Evolutionary conservation across 768 basidiomycete species (phyloP), one percentile per base, ranked within the genome.

Genomic region (Suillus placidus): DNA sequence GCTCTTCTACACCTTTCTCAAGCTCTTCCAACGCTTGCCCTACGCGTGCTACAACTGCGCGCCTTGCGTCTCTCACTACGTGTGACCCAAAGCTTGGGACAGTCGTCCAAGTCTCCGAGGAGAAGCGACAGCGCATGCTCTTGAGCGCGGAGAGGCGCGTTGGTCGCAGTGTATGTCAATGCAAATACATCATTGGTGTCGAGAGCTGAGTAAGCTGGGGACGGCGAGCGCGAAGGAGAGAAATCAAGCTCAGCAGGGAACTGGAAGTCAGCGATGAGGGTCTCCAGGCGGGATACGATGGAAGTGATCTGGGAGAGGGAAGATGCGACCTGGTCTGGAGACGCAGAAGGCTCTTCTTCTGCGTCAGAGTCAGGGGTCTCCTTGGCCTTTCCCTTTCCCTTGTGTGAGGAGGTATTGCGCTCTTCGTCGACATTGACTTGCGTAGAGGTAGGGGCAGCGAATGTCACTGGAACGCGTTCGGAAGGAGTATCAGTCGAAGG

Each of bases 21-120:
- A 89, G 66, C 49, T 80, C 80, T 67, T 83, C 84, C 52, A 91
- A 71, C 47, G 85, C 89, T 32, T 72, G 70, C 79, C 89, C 90
- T 18, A 91, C 84, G 60, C 70, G 71, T 16, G 69, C 71, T 18
- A 91, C 90, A 10, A 87, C 79, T 54, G 80, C 80, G 76, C 86
- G 89, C 68, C 91, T 73, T 62, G 69, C 76, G 26, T 74, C 74
- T 57, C 90, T 74, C 54, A 93, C 78, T 12, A 72, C 79, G 32
- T 79, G 79, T 67, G 88, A 85, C 4, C 90, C 91, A 58, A 79
- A 81, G 67, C 87, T 88, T 38, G 87, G 82, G 35, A 92, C 80
- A 0, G n/a, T 80, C 81, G 69, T 92, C 91, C 32, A 92, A 80
- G 66, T 82, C 79, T 13, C 80, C 71, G 23, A 93, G 76, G 32